Percentiles rank a stretch among this genome's conserved stretches.
These are phyloP conservation scores for Rhodotorula toruloides DNA, from an alignment of 768 basidiomycete genomes.

Conservation along the genomic window DNA sequence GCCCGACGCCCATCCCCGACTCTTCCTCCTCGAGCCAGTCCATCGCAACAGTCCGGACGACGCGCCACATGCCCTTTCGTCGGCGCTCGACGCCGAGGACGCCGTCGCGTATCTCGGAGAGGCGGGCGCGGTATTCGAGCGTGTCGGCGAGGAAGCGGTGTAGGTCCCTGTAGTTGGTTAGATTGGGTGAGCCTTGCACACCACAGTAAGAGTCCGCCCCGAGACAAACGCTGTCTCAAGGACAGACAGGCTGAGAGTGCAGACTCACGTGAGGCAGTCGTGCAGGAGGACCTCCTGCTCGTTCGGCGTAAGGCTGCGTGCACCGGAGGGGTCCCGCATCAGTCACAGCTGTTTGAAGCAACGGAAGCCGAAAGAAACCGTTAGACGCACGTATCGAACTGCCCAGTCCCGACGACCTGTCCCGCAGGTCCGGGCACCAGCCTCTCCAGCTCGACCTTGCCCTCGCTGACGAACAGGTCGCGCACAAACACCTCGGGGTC, in stretches of 20 bases:
- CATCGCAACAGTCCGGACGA: constrained; percentile 29
- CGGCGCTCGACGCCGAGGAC: constrained; percentile 41
- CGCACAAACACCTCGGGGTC: constrained; percentile 34
- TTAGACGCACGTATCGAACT: constrained; percentile 11
- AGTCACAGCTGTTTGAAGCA: neutral
- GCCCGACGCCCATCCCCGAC: constrained; percentile 5
- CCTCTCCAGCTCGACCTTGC: constrained; percentile 28
- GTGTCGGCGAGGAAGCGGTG: constrained; percentile 42
- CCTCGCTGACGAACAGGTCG: constrained; percentile 26
- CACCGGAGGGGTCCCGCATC: too few relatives aligned
- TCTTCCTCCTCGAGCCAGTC: constrained; percentile 37
- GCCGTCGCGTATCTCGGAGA: constrained; percentile 42
- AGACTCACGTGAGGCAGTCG: constrained; percentile 37
- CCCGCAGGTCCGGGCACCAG: neutral
- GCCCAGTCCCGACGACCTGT: neutral
- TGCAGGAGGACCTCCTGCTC: constrained; percentile 41
- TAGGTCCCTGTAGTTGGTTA: constrained; percentile 30
- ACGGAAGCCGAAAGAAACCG: too few relatives aligned
- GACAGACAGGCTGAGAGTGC: too few relatives aligned
- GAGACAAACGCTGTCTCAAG: neutral
- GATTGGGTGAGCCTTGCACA: neutral
- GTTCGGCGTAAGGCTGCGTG: constrained; percentile 25
- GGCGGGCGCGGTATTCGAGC: constrained; percentile 40
- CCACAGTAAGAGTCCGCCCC: neutral
- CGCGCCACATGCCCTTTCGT: constrained; percentile 41